Evolutionary conservation across 2,329 filamentous ascomycete genomes (phyloP).

Genomic region (Fusarium musae): DNA sequence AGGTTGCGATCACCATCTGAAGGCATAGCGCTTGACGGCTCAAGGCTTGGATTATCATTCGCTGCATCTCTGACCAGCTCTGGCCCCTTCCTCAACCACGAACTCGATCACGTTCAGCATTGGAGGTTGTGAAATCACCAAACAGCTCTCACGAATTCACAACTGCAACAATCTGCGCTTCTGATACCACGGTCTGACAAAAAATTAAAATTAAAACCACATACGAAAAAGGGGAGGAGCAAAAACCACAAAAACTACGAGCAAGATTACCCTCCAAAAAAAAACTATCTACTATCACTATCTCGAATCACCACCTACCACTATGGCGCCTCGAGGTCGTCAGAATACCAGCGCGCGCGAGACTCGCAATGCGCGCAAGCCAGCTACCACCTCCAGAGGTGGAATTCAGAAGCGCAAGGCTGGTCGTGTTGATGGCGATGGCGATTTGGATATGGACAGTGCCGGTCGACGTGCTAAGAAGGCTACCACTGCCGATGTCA

Average conservation of each 20-base stretch:
- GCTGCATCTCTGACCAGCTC: neutral
- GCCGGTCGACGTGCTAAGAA: slow-evolving; percentile 50
- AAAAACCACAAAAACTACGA: slow-evolving; percentile 2
- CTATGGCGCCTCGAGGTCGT: slow-evolving; percentile 52
- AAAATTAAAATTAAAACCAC: neutral
- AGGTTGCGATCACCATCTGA: neutral
- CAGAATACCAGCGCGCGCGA: slow-evolving; percentile 46
- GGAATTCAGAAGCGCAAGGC: slow-evolving; percentile 63
- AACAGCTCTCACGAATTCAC: neutral
- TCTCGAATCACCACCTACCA: slow-evolving; percentile 5
- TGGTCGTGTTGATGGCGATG: slow-evolving; percentile 62
- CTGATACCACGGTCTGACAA: slow-evolving; percentile 5
- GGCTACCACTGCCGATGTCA: slow-evolving; percentile 42
- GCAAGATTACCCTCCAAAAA: neutral
- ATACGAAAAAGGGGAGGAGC: neutral
- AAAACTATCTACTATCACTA: neutral
- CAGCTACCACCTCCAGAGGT: slow-evolving; percentile 53
- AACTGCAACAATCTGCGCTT: slow-evolving; percentile 6
- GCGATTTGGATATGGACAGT: slow-evolving; percentile 69
- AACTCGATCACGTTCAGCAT: slow-evolving; percentile 1
- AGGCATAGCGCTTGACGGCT: neutral
- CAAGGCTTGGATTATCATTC: neutral
- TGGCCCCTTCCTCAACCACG: neutral
- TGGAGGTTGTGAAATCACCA: neutral
- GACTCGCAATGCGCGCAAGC: slow-evolving; percentile 45